phyloP scores from a whole-genome alignment of 805 yeast species.

The Lipomyces chichibuensis region DNA sequence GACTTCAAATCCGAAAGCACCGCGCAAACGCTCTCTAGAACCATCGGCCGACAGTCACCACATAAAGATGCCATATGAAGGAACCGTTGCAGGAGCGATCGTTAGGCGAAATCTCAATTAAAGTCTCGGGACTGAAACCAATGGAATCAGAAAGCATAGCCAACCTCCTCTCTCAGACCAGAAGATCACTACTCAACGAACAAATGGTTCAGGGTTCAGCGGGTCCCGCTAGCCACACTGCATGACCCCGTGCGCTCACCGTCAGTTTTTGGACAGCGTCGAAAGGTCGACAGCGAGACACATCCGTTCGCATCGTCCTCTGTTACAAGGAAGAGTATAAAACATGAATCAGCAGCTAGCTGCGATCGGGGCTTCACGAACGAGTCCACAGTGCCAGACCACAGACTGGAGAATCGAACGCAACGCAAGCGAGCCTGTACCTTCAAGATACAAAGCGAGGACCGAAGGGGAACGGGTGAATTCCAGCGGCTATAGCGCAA shows the following conservation, averaged over 20 bases:
- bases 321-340: neutral
- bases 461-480: neutral
- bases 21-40: neutral
- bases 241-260: neutral
- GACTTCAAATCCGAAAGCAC: neutral
- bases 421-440: slow-evolving; percentile 5
- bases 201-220: neutral
- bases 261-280: neutral
- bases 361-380: neutral
- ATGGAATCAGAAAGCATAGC: neutral
- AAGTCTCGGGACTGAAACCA: neutral
- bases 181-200: neutral
- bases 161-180: neutral
- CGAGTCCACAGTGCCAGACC: neutral
- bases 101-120: neutral
- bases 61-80: neutral
- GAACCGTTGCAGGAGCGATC: neutral
- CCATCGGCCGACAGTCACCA: neutral
- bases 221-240: neutral
- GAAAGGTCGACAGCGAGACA: slow-evolving; percentile 2
- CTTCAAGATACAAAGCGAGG: neutral
- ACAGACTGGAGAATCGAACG: neutral
- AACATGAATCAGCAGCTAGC: neutral
- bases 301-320: neutral
- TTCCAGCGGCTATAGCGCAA: slow-evolving; percentile 3